phyloP scores from a whole-genome alignment of 306 rosid genomes.

The Sicyos edulis region DNA sequence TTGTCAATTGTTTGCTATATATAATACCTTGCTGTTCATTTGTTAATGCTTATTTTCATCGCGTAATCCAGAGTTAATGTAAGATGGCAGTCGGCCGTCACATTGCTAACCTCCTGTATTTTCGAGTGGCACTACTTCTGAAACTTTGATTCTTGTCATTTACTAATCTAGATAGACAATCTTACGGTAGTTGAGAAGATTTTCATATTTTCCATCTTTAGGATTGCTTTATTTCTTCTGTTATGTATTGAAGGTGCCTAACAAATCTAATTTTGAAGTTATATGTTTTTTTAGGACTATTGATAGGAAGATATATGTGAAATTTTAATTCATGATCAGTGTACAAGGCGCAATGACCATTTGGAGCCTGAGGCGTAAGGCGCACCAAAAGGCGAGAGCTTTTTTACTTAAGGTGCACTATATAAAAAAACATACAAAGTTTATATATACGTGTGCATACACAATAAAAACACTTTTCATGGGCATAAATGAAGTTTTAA shows the following conservation, averaged over 20 bases:
- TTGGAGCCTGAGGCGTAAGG: too few species aligned
- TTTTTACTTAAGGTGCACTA: too few species aligned
- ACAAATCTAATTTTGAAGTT: background rate
- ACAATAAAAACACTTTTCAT: too few species aligned
- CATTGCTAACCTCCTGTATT: background rate
- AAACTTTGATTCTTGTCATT: background rate
- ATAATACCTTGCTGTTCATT: background rate
- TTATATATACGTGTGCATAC: too few species aligned
- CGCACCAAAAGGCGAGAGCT: too few species aligned
- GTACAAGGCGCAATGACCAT: too few species aligned
- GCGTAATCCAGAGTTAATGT: background rate
- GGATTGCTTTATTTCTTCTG: constrained; percentile 1
- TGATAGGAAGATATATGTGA: background rate
- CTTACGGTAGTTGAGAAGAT: background rate
- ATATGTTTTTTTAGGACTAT: background rate
- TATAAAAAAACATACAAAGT: too few species aligned
- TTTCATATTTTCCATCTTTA: background rate
- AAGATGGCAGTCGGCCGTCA: background rate
- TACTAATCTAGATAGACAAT: background rate
- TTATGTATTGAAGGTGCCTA: background rate
- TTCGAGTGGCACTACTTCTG: background rate
- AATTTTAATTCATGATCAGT: too few species aligned
- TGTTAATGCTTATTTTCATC: background rate
- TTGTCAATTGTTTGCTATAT: background rate
- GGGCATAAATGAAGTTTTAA: too few species aligned